A percentile compares a stretch with the other conserved stretches of the same genome.
phyloP scores from a whole-genome alignment of 2,329 filamentous ascomycete genomes.

The Beauveria sp. region DNA sequence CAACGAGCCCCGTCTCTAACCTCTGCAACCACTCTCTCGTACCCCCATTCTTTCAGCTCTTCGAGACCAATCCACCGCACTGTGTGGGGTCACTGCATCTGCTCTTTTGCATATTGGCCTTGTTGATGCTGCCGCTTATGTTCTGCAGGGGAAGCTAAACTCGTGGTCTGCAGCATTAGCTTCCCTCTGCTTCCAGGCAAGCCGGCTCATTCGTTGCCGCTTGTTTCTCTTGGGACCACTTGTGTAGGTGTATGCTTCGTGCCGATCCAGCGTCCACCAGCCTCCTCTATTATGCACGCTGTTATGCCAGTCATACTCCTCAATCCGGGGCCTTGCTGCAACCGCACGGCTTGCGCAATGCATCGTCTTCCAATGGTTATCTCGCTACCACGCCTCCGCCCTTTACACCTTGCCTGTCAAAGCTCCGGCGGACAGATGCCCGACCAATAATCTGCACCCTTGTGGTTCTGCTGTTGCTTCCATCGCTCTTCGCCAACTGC shows the following conservation, averaged over 20 bases:
- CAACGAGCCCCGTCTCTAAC: not conserved
- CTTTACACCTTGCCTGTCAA: not conserved
- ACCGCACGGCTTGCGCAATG: not conserved
- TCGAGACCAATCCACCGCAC: not conserved
- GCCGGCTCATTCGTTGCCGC: not conserved
- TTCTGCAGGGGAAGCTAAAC: not conserved
- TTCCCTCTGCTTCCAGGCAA: not conserved
- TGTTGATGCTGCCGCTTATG: not conserved
- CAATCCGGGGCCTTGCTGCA: not conserved
- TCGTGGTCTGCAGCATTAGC: conserved; percentile 2
- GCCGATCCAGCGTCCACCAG: conserved; percentile 1
- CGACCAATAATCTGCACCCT: not conserved
- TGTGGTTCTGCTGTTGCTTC: not conserved
- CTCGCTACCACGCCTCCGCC: not conserved
- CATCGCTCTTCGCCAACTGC: not conserved
- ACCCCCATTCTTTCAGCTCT: not conserved
- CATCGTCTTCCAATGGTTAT: not conserved
- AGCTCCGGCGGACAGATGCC: not conserved
- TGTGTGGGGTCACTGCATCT: not conserved
- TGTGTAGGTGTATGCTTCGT: not conserved
- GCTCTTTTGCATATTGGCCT: not conserved
- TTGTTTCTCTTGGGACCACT: not conserved
- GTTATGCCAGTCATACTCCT: conserved; percentile 4
- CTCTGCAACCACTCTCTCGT: not conserved
- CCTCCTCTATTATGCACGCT: conserved; percentile 1